Conservation (phyloP, 257 asterid species). For the Solanum chmielewskii region DNA sequence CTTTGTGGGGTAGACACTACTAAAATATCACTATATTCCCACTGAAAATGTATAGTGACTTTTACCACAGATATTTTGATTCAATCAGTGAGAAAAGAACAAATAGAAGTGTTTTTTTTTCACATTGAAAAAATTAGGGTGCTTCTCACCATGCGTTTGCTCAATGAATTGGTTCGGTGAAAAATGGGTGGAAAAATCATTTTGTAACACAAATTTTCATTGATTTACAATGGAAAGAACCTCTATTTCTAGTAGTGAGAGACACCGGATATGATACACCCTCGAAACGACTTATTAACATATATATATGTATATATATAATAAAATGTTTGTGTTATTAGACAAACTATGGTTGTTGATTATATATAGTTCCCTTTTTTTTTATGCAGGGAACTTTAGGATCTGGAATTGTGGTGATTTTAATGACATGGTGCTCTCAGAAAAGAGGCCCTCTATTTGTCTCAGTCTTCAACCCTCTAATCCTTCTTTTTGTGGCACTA, state of each 20-base stretch:
- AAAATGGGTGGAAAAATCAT: background rate
- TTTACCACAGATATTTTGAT: background rate
- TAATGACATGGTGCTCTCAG: slow-evolving; percentile 40
- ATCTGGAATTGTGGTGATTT: slow-evolving; percentile 27
- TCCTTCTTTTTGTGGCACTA: slow-evolving; percentile 51
- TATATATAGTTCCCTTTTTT: background rate
- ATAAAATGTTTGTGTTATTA: background rate
- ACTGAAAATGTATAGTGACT: background rate
- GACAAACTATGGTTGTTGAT: background rate
- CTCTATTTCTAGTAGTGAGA: background rate
- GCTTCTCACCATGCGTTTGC: background rate
- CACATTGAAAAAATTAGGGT: background rate
- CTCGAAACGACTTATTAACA: background rate
- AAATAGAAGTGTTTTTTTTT: background rate
- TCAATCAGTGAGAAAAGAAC: background rate
- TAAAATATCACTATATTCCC: background rate
- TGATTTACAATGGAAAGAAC: background rate
- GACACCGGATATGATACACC: background rate
- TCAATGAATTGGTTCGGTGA: background rate
- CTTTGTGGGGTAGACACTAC: background rate
- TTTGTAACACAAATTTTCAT: background rate
- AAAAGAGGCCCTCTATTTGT: slow-evolving; percentile 51
- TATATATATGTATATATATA: background rate
- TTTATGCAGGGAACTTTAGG: slow-evolving; percentile 42
- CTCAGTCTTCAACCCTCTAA: slow-evolving; percentile 37